Conservation (phyloP, 768 basidiomycete species). For the Basidioascus undulatus region DNA sequence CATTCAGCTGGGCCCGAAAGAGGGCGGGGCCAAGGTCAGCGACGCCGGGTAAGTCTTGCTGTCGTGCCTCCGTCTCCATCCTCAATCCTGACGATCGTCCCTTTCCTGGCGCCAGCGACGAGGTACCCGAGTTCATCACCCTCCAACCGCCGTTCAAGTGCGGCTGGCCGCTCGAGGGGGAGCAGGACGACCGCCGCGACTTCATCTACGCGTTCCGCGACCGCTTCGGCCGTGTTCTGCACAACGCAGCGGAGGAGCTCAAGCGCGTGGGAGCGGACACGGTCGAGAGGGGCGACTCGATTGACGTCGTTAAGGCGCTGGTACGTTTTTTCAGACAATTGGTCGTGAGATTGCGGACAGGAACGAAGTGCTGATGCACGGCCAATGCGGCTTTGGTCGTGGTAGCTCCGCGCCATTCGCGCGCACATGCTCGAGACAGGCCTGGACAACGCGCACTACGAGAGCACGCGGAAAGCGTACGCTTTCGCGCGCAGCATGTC, state of each 20-base stretch:
- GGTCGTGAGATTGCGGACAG: neutral
- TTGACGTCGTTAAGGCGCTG: constrained; percentile 53
- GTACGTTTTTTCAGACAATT: constrained; percentile 17
- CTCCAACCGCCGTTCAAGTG: constrained; percentile 34
- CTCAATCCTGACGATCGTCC: neutral
- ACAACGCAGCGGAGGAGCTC: constrained; percentile 40
- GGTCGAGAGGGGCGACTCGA: constrained; percentile 25
- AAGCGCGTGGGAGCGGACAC: constrained; percentile 54
- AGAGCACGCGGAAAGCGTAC: constrained; percentile 28
- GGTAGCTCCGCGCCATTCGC: constrained; percentile 38
- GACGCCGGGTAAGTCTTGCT: constrained; percentile 37
- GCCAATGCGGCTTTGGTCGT: too few relatives aligned
- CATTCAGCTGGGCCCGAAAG: constrained; percentile 27
- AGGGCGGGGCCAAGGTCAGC: constrained; percentile 30
- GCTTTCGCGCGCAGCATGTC: constrained; percentile 7
- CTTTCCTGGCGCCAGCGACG: constrained; percentile 25
- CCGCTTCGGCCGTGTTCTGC: constrained; percentile 45
- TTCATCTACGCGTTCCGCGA: constrained; percentile 32
- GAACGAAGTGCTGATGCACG: too few relatives aligned
- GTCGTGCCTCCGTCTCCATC: neutral
- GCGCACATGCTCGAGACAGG: constrained; percentile 54
- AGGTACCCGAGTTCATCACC: constrained; percentile 55
- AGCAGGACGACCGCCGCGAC: constrained; percentile 41
- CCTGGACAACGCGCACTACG: constrained; percentile 27
- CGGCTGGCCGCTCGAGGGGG: constrained; percentile 41